These are phyloP conservation scores for Candida tammaniensis DNA, from an alignment of 805 yeast species.

Conservation along the genomic window DNA sequence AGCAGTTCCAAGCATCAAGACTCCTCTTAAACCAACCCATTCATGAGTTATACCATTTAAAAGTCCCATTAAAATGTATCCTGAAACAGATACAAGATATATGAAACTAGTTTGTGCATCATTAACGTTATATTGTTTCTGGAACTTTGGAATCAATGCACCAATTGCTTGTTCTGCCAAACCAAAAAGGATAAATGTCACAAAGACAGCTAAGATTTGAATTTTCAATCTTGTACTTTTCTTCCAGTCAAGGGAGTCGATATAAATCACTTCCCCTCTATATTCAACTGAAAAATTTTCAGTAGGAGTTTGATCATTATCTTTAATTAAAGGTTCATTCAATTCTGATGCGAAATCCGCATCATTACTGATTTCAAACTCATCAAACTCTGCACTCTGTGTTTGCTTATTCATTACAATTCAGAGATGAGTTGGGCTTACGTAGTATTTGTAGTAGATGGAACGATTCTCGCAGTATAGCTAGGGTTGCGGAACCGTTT, in stretches of 20 bases:
- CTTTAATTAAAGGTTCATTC: no score
- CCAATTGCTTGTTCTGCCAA: conserved; percentile 62
- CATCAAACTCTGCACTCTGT: no score
- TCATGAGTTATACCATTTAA: conserved; percentile 42
- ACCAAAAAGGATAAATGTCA: conserved; percentile 48
- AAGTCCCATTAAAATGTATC: conserved; percentile 55
- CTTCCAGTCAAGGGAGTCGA: conserved; percentile 42
- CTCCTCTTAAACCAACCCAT: conserved; percentile 48
- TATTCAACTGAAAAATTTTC: conserved; percentile 18
- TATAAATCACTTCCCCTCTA: conserved; percentile 23
- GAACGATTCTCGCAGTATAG: no score
- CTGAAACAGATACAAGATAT: conserved; percentile 51
- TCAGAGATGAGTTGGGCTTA: no score
- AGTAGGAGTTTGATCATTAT: no score
- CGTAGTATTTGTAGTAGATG: no score
- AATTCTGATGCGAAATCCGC: no score
- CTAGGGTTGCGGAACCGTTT: no score
- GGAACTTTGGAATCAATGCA: conserved; percentile 52
- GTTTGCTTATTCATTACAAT: no score
- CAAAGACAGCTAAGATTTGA: conserved; percentile 42
- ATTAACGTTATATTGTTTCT: conserved; percentile 44
- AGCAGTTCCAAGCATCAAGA: conserved; percentile 31
- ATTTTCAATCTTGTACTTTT: conserved; percentile 33
- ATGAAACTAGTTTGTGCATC: conserved; percentile 48
- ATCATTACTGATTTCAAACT: no score